phyloP scores from a whole-genome alignment of 2,329 filamentous ascomycete species.

The Hymenoscyphus fraxineus region DNA sequence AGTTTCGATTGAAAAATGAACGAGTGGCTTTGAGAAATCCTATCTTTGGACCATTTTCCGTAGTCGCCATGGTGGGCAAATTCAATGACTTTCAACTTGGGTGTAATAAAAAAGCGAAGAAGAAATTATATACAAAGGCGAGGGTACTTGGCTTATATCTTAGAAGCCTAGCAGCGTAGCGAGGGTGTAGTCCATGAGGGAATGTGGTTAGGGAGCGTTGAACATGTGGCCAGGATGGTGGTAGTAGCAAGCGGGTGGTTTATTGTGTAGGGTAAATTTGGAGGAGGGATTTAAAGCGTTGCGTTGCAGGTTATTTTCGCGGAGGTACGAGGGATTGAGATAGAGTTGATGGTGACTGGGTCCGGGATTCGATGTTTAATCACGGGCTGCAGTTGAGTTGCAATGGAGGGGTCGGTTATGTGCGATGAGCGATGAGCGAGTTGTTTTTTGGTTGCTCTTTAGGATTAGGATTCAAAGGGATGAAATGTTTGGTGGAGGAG shows the following conservation, averaged over 20 bases:
- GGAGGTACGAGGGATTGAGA: neutral
- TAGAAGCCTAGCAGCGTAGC: neutral
- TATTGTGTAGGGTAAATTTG: neutral
- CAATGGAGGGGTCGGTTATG: neutral
- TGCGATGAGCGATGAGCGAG: neutral
- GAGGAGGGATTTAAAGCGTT: neutral
- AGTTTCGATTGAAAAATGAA: conserved; percentile 27
- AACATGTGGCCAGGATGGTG: neutral
- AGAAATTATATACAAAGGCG: neutral
- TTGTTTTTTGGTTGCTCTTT: neutral
- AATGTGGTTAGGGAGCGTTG: neutral
- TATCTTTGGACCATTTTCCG: neutral
- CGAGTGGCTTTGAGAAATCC: conserved; percentile 3
- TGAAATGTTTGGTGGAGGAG: neutral
- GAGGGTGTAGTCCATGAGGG: neutral
- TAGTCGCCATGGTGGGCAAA: neutral
- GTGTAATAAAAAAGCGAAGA: neutral
- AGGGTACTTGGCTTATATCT: neutral
- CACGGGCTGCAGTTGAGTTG: neutral
- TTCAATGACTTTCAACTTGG: neutral
- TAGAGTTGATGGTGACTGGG: neutral
- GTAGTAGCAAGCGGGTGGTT: neutral
- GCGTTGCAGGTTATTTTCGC: neutral
- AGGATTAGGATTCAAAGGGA: neutral
- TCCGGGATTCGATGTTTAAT: neutral